Percentiles rank a stretch among this genome's conserved stretches.
phyloP scores from a whole-genome alignment of 331 rosid genomes.

The Quercus lobata region DNA sequence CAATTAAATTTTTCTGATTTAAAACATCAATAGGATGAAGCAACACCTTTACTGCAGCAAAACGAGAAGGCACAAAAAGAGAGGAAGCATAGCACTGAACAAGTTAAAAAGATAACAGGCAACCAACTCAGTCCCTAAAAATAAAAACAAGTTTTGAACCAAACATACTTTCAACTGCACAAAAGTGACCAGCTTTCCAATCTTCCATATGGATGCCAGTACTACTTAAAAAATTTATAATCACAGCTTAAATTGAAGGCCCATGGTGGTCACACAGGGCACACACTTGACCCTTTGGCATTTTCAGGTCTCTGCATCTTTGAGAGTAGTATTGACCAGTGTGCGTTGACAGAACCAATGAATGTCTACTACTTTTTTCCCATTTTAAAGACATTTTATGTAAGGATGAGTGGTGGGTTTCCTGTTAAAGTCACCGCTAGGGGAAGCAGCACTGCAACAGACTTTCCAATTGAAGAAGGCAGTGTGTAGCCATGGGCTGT shows the following conservation, averaged over 20 bases:
- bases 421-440: slow-evolving; percentile 21
- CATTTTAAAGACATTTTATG: too few species aligned
- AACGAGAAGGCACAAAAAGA: background rate
- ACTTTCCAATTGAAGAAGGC: slow-evolving; percentile 30
- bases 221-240: background rate
- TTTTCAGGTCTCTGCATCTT: too few species aligned
- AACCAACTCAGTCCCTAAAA: background rate
- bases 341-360: too few species aligned
- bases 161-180: background rate
- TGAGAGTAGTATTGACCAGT: too few species aligned
- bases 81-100: background rate
- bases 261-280: too few species aligned
- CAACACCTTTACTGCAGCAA: background rate
- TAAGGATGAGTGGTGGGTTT: too few species aligned
- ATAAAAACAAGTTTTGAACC: background rate
- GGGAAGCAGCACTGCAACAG: background rate
- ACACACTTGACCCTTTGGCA: too few species aligned
- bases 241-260: background rate
- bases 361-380: too few species aligned
- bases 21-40: background rate
- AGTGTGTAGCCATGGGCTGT: slow-evolving; percentile 45
- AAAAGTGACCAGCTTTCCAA: background rate
- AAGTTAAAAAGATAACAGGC: background rate
- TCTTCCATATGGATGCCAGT: background rate
- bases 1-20: background rate